phyloP scores from a whole-genome alignment of 805 yeast species.

The Sungouiozyma intestinalis region DNA sequence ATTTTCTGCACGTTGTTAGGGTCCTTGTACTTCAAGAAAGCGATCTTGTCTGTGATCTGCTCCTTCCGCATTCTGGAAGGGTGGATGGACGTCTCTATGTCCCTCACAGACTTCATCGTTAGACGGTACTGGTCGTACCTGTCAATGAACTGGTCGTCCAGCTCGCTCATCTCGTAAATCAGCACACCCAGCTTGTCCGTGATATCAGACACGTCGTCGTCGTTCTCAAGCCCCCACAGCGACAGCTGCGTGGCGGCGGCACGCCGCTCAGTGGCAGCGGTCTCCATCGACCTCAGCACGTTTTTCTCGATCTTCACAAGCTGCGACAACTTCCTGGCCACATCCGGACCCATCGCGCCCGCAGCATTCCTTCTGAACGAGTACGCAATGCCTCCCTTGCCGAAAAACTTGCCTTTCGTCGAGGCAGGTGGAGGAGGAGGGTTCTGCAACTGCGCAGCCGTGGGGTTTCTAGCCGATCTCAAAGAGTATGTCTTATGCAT shows the following conservation, averaged over 20 bases:
- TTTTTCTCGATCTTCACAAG: conserved; percentile 75
- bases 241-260: conserved; percentile 75
- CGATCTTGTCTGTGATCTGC: conserved; percentile 76
- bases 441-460: conserved; percentile 86
- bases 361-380: conserved; percentile 60
- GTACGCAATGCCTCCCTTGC: conserved; percentile 54
- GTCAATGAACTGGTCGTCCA: conserved; percentile 81
- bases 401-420: conserved; percentile 75
- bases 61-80: conserved; percentile 82
- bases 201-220: conserved; percentile 76
- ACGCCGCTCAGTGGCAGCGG: conserved; percentile 66
- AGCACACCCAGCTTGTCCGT: conserved; percentile 82
- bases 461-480: conserved; percentile 92
- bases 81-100: conserved; percentile 79
- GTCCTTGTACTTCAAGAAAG: conserved; percentile 72
- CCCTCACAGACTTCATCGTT: conserved; percentile 69
- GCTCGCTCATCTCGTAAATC: conserved; percentile 72
- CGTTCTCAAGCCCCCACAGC: conserved; percentile 80
- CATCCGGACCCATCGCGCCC: conserved; percentile 71
- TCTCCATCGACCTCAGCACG: conserved; percentile 67
- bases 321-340: conserved; percentile 62
- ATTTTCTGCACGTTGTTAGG: conserved; percentile 66
- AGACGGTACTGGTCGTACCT: conserved; percentile 78
- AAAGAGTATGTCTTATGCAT: conserved; percentile 99
- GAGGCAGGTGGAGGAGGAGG: conserved; percentile 95